These are phyloP conservation scores for Paraphoma sp. DNA, from an alignment of 2,329 filamentous ascomycete genomes.

Conservation along the genomic window DNA sequence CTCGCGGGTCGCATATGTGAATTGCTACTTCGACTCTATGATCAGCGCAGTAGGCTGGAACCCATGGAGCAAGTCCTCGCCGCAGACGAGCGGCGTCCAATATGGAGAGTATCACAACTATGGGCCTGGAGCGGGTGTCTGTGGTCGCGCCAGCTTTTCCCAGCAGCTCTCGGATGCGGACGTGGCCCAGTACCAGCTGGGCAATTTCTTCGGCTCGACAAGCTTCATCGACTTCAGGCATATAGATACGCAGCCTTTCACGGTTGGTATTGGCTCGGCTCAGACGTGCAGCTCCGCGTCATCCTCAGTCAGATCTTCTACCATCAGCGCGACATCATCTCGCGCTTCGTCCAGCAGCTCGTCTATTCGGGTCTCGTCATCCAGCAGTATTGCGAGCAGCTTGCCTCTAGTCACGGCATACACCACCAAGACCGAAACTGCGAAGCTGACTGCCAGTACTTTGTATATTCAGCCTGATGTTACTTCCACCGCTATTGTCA, in stretches of 20 bases:
- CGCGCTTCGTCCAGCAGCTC: background rate
- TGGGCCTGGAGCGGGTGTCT: slow-evolving; percentile 42
- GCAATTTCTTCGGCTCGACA: slow-evolving; percentile 50
- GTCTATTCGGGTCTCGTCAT: background rate
- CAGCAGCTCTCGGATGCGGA: slow-evolving; percentile 45
- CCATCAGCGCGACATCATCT: background rate
- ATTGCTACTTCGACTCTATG: slow-evolving; percentile 26
- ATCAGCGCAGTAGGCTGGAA: slow-evolving; percentile 28
- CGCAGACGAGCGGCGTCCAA: slow-evolving; percentile 22
- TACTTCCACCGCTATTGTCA: slow-evolving; percentile 26
- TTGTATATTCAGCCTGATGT: slow-evolving; percentile 24
- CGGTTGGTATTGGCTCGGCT: slow-evolving; percentile 37
- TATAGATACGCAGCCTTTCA: slow-evolving; percentile 48
- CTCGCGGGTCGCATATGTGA: slow-evolving; percentile 24
- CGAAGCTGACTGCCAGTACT: slow-evolving; percentile 26
- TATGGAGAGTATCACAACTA: slow-evolving; percentile 47
- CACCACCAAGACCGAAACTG: slow-evolving; percentile 21
- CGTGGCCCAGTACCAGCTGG: slow-evolving; percentile 49
- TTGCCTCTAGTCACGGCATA: slow-evolving; percentile 13
- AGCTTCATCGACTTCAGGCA: slow-evolving; percentile 53
- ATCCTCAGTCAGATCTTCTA: slow-evolving; percentile 16
- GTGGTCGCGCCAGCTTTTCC: slow-evolving; percentile 45
- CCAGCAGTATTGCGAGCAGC: slow-evolving; percentile 6
- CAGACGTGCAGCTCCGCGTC: slow-evolving; percentile 29
- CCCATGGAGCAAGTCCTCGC: slow-evolving; percentile 24